Base-by-base conservation (phyloP, 768 basidiomycete species). In the Kwoniella pini region DNA sequence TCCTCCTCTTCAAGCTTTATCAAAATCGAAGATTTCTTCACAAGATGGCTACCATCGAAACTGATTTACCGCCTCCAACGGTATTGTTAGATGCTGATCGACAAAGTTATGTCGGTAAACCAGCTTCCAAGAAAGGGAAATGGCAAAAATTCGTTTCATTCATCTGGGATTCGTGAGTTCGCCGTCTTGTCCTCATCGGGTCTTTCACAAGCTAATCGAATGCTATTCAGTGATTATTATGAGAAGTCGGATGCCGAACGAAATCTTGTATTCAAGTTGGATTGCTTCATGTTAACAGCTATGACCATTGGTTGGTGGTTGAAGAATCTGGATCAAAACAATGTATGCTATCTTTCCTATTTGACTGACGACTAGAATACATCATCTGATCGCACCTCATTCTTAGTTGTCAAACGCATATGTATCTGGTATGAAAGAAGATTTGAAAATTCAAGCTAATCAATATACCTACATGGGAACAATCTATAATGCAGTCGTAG, bases 381-480 rank as follows among this genome's bases (percentile, higher is more conserved):
- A 19, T 5, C 11, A 28, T 24, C 2, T 4, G 26, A 27, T 46
- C 24, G 15, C 44, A 46, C 27, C 45, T 17, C 17, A 7, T 31
- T 7, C 33, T 7, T 36, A 60, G 48, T 21, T 58, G 50, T 17
- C 51, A n/a, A 60, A 63, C 13, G 65, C 65, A 0, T 67, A 67
- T 38, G 66, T 63, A 0, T 62, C 61, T 1, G 71, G 71, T 13
- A 65, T 71, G 63, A 62, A 66, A 46, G 70, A 68, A 42, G 67
- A 62, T 28, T 55, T 71, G n/a, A 52, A 66, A 49, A 60, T 71
- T 39, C 39, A 51, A 21, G 67, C 64, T 1, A 62, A 68, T 30
- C 58, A 70, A 53, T 67, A 67, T 52, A 65, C 63, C 12, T 51
- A 65, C 17, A 54, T 65, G 56, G 28, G 40, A 0, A 64, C 69